phyloP scores from a whole-genome alignment of 768 basidiomycete genomes.

The Lactarius pseudohatsudake region DNA sequence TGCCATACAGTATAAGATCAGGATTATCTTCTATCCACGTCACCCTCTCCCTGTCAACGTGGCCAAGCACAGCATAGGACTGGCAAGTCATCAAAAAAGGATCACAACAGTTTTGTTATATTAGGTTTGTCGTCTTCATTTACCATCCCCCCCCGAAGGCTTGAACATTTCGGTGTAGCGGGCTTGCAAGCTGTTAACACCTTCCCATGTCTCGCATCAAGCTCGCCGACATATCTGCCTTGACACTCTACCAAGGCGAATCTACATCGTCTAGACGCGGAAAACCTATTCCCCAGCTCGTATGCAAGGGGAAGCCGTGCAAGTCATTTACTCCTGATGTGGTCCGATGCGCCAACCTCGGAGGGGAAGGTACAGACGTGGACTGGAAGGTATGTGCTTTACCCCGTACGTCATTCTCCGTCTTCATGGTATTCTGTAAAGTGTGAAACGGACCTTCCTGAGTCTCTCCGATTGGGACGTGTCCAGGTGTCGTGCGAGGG shows the following conservation, averaged over 20 bases:
- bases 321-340: conserved; percentile 76
- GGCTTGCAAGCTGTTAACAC: neutral
- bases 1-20: neutral
- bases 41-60: conserved; percentile 21
- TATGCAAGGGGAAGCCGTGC: conserved; percentile 80
- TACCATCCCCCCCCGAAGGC: neutral
- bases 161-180: neutral
- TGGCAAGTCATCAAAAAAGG: neutral
- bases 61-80: conserved; percentile 7
- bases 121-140: conserved; percentile 3
- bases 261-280: conserved; percentile 68
- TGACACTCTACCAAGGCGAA: conserved; percentile 75
- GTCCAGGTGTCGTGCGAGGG: conserved; percentile 92
- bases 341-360: conserved; percentile 79
- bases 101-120: neutral
- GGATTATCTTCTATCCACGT: conserved; percentile 5
- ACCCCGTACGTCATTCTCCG: neutral
- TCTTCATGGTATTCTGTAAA: conserved; percentile 34
- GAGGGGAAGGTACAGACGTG: conserved; percentile 73
- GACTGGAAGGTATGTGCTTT: conserved; percentile 79
- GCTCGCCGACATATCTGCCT: conserved; percentile 66
- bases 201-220: conserved; percentile 64
- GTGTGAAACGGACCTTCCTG: conserved; percentile 91
- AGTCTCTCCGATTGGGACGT: conserved; percentile 75
- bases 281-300: conserved; percentile 70